A percentile compares a stretch with the other conserved stretches of the same genome.
These are phyloP conservation scores for Saussurea involucrata DNA, from an alignment of 129 eudicot species.

Conservation along the genomic window DNA sequence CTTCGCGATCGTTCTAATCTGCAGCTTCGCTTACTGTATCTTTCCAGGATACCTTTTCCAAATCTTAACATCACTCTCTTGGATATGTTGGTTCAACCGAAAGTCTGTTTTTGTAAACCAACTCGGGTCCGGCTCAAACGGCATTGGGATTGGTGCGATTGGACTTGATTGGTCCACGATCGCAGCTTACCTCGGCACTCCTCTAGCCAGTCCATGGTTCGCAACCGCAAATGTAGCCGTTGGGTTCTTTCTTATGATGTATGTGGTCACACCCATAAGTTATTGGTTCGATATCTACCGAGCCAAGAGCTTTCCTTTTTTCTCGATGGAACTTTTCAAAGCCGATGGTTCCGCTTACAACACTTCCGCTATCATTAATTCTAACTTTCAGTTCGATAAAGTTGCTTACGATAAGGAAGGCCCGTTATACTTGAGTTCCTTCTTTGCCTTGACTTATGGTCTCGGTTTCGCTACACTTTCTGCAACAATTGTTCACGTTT, in stretches of 20 bases:
- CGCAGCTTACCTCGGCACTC: constrained; percentile 65
- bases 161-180: constrained; percentile 70
- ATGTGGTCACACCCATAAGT: constrained; percentile 41
- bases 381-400: constrained; percentile 45
- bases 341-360: constrained; percentile 44
- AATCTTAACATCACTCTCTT: constrained; percentile 45
- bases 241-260: constrained; percentile 53
- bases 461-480: constrained; percentile 59
- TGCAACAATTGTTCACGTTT: constrained; percentile 46
- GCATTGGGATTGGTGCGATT: constrained; percentile 59
- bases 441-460: constrained; percentile 59
- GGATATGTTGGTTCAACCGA: constrained; percentile 61
- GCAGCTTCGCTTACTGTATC: constrained; percentile 48
- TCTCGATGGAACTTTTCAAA: constrained; percentile 41
- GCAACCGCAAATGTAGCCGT: constrained; percentile 48
- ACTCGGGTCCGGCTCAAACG: constrained; percentile 61
- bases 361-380: constrained; percentile 30
- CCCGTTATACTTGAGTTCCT: constrained; percentile 36
- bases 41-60: constrained; percentile 55
- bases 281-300: constrained; percentile 44
- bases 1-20: constrained; percentile 40
- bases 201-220: constrained; percentile 66
- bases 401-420: constrained; percentile 40
- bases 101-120: constrained; percentile 49
- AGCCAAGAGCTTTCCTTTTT: constrained; percentile 55